Evolutionary conservation across 306 rosid species (phyloP).

Genomic region (Rosa lucieae): DNA sequence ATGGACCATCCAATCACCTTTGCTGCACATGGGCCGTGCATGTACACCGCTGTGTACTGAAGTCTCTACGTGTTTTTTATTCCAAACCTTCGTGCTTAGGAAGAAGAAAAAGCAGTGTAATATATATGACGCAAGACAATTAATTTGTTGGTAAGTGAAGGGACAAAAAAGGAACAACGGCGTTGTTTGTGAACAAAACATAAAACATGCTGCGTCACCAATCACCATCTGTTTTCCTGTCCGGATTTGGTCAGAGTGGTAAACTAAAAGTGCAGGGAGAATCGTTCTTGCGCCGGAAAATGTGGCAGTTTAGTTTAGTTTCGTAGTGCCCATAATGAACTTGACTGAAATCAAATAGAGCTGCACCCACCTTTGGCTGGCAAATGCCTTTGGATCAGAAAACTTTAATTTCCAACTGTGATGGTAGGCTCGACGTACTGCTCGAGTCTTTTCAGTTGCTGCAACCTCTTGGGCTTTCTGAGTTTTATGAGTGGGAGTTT

Average conservation of each 20-base stretch:
- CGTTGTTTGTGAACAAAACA: conserved; percentile 11
- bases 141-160: not conserved
- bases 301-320: conserved; percentile 1
- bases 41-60: no score
- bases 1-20: no score
- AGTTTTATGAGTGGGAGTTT: no score
- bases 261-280: not conserved
- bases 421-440: not conserved
- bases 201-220: not conserved
- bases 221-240: not conserved
- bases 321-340: not conserved
- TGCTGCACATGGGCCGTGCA: no score
- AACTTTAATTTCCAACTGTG: not conserved
- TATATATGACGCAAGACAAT: not conserved
- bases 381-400: not conserved
- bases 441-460: not conserved
- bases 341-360: not conserved
- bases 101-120: not conserved
- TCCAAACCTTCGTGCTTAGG: not conserved
- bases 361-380: no score
- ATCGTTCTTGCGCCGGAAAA: conserved; percentile 28
- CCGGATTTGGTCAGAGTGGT: not conserved
- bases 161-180: conserved; percentile 2
- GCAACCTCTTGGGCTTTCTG: no score
- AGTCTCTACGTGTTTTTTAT: no score